These are phyloP conservation scores for Hygrocybe punicea DNA, from an alignment of 768 basidiomycete genomes.

Conservation along the genomic window DNA sequence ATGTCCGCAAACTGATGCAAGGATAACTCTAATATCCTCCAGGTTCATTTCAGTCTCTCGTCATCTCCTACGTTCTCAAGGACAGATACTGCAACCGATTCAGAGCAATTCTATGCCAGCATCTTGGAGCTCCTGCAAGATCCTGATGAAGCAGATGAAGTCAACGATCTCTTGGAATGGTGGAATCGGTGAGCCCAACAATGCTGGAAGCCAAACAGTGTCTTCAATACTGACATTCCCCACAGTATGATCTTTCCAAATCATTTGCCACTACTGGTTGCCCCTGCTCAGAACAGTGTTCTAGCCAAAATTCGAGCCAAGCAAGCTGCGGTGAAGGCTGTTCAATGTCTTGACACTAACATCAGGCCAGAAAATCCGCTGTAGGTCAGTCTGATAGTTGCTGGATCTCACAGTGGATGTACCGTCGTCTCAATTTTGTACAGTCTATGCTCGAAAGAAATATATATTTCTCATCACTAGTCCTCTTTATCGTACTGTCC, in stretches of 20 bases:
- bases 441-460: too few relatives aligned
- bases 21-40: not conserved
- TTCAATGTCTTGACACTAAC: not conserved
- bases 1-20: not conserved
- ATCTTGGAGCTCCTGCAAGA: constrained; percentile 18
- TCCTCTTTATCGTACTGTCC: too few relatives aligned
- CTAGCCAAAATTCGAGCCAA: not conserved
- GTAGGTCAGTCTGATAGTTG: too few relatives aligned
- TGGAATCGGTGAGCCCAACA: constrained; percentile 17
- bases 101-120: constrained; percentile 17
- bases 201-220: not conserved
- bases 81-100: constrained; percentile 19
- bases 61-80: constrained; percentile 18
- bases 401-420: too few relatives aligned
- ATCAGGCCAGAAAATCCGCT: too few relatives aligned
- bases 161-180: constrained; percentile 12
- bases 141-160: constrained; percentile 16
- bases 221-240: not conserved
- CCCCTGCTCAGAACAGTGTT: not conserved
- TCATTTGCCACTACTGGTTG: not conserved
- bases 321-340: not conserved
- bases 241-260: not conserved
- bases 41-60: constrained; percentile 15
- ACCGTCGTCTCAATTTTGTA: too few relatives aligned
- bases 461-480: too few relatives aligned